These are phyloP conservation scores for Thinopyrum elongatum DNA, from an alignment of 176 grass and related monocot genomes.

Conservation along the genomic window DNA sequence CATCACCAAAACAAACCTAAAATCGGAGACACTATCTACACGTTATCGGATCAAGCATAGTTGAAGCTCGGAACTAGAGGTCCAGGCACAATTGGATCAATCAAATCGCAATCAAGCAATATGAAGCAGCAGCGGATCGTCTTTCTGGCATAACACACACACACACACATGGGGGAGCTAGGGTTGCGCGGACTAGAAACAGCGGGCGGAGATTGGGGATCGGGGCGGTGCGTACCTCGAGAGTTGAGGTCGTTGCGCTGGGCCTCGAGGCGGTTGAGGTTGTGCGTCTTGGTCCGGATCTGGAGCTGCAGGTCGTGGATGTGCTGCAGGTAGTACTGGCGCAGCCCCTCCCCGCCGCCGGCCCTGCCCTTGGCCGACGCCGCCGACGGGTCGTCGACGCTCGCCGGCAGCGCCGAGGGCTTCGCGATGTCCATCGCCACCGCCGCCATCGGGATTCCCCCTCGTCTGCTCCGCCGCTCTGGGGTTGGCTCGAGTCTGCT, in stretches of 20 bases:
- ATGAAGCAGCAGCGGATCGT: not conserved
- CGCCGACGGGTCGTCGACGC: not conserved
- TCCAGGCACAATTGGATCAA: not conserved
- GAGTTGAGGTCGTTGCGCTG: constrained; percentile 90
- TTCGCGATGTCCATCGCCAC: constrained; percentile 54
- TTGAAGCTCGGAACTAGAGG: not conserved
- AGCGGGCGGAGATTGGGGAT: not conserved
- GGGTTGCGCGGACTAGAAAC: not conserved
- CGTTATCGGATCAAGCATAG: not conserved
- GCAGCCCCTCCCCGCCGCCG: constrained; percentile 61
- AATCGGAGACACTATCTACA: not conserved
- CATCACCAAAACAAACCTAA: not conserved
- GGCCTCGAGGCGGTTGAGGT: constrained; percentile 83
- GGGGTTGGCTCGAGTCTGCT: not conserved
- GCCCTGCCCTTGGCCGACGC: constrained; percentile 31
- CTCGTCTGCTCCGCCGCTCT: not conserved
- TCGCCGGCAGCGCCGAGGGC: constrained; percentile 10
- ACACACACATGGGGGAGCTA: not conserved
- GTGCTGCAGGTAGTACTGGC: constrained; percentile 81
- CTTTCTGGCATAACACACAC: not conserved
- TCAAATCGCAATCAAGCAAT: not conserved
- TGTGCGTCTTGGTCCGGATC: constrained; percentile 61
- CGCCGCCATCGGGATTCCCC: constrained; percentile 23
- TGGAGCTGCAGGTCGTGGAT: constrained; percentile 74
- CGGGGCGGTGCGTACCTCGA: constrained; percentile 41